A percentile compares a stretch with the other conserved stretches of the same genome.
Evolutionary conservation across 2,329 filamentous ascomycete species (phyloP).

Genomic region (Dactylonectria macrodidyma): DNA sequence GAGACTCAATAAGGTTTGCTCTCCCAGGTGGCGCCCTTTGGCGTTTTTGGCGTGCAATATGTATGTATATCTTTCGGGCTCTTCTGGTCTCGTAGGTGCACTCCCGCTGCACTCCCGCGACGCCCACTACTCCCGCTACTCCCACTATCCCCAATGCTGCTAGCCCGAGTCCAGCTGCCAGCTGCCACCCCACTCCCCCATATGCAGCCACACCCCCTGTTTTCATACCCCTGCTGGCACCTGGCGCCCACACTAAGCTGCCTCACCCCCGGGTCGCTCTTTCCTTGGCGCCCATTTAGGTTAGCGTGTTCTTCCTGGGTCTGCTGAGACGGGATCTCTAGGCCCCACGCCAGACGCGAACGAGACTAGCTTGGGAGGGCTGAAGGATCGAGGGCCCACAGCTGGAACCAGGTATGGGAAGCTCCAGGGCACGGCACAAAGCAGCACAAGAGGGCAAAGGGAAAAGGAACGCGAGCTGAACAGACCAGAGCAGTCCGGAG

Average conservation of each 20-base stretch:
- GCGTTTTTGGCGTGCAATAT: slow-evolving; percentile 40
- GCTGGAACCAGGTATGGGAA: slow-evolving; percentile 32
- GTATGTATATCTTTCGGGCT: slow-evolving; percentile 45
- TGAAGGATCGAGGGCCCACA: slow-evolving; percentile 52
- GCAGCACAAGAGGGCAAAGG: background rate
- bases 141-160: slow-evolving; percentile 5
- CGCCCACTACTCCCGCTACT: background rate
- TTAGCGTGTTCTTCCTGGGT: slow-evolving; percentile 39
- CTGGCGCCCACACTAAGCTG: slow-evolving; percentile 20
- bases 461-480: background rate
- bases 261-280: slow-evolving; percentile 34
- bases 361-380: slow-evolving; percentile 56
- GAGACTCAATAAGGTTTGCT: slow-evolving; percentile 48
- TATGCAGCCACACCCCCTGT: background rate
- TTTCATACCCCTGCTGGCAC: background rate
- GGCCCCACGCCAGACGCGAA: slow-evolving; percentile 45
- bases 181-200: slow-evolving; percentile 1
- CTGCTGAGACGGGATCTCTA: slow-evolving; percentile 51
- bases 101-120: background rate
- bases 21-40: slow-evolving; percentile 40
- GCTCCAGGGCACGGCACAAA: slow-evolving; percentile 23
- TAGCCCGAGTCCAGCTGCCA: slow-evolving; percentile 1
- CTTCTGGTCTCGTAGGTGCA: slow-evolving; percentile 2
- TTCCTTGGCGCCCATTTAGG: slow-evolving; percentile 38
- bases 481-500: background rate